Base-by-base conservation (phyloP, 305 asterid species). In the Andrographis paniculata region DNA sequence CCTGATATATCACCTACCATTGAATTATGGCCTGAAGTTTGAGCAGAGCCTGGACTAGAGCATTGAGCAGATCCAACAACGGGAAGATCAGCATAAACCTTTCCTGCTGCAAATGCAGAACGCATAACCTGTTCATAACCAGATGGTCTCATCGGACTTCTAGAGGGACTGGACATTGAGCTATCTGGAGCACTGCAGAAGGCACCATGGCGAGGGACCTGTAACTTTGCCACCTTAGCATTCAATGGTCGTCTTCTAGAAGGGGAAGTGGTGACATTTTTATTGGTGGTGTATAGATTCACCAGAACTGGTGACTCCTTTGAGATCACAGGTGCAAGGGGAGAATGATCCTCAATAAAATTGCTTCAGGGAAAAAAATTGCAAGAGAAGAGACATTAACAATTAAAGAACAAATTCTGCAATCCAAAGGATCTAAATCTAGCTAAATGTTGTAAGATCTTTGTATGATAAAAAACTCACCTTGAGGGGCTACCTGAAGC, bases 101-200 rank as follows among this genome's bases (percentile, higher is more conserved):
- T 79, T 63, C 85, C 87, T 17, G 59, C 70, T 73, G 75, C 63
- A 49, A 70, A 55, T 56, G 74, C 71, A 55, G 61, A 53, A 44
- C 56, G 64, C 33, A 64, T 39, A 41, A 62, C 53, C 56, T 69
- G 82, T 28, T 84, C 86, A 9, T 58, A 62, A 43, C 72, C 65
- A 52, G 67, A 63, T 55, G 58, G 60, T 68, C 82, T 71, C 68
- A 72, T 66, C 18, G 94, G 94, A 66, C 92, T 82, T 73, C 87
- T 75, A 56, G 88, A 77, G 63, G 94, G 94, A 71, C 94, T 86
- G 38, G 94, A 75, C 75, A 73, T 56, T 22, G 81, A 75, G 66
- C 86, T 85, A 59, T 70, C 81, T 50, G 84, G 82, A 61, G 82
- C 91, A 63, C 77, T 70, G 56, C 50, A 58, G 43, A 74, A 61